Evolutionary conservation across 352 stramenopile species (phyloP), one percentile per base, ranked within the genome.

Genomic region (Phytophthora idaei): DNA sequence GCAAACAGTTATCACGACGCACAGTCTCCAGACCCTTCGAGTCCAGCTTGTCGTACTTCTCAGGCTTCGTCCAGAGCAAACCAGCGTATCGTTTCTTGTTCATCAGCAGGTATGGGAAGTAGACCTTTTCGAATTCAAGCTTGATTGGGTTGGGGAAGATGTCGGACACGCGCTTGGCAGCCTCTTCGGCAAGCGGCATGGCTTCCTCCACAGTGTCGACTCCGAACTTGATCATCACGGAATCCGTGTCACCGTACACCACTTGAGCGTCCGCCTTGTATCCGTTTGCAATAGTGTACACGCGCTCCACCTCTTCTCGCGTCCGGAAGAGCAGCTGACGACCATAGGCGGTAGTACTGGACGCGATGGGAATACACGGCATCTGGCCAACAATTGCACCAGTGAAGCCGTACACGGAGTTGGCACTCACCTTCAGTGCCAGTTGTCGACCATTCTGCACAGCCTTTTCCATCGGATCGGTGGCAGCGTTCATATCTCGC

Each of bases 391-490:
- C 94, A 29, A 97, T 98, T 36, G 98, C 98, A 58, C 98, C 98
- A 1, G 98, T 99, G 74, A 99, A 99, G n/a, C 98, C 98, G 68
- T 99, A 99, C 25, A 99, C 98, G 15, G 95, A 99, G 85, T 99
- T 99, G 32, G 97, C 98, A 28, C 92, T 99, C 36, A 99, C 83
- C 72, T 99, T 99, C 14, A 99, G 80, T 4, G 94, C 92, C 14
- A 98, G 70, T 74, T 99, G 97, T 14, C 98, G 95, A 64, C 98
- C 98, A 80, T 99, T 99, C 73, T 99, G 98, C 36, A 99, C 98
- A 12, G 97, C 97, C 62, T 98, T 98, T 79, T 99, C 95, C 85
- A 99, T 99, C 11, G 98, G 95, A 71, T 99, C 98, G 0, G 94
- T 98, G 14, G 98, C 96, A n/a, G 92, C 95, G 59, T 98, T 98